Evolutionary conservation across 306 rosid species (phyloP).

Genomic region (Acmispon strigosus): DNA sequence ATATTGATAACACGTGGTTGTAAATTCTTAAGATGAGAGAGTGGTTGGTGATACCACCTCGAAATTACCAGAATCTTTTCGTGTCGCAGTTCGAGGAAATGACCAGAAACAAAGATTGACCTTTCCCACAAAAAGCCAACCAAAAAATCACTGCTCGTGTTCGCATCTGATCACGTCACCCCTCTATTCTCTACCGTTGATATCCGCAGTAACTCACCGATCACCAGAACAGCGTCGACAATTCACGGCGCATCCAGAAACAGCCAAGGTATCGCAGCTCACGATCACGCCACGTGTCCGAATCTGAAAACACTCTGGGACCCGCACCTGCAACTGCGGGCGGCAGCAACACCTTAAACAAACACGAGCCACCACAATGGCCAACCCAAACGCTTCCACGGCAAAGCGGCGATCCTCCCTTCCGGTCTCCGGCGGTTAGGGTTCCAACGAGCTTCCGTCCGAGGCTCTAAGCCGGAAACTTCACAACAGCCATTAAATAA

Average conservation of each 20-base stretch:
- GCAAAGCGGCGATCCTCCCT: background rate
- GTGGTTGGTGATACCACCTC: background rate
- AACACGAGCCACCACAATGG: background rate
- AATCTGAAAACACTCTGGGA: background rate
- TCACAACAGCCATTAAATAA: background rate
- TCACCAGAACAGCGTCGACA: background rate
- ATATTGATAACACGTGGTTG: too few species aligned
- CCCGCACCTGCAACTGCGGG: background rate
- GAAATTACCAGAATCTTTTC: background rate
- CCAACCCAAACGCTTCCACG: slow-evolving; percentile 8
- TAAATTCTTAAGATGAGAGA: too few species aligned
- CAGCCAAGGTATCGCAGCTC: background rate
- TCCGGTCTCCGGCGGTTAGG: slow-evolving; percentile 18
- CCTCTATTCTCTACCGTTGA: background rate
- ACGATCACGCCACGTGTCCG: slow-evolving; percentile 20
- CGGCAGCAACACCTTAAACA: background rate
- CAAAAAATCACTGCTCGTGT: background rate
- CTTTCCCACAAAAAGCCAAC: slow-evolving; percentile 16
- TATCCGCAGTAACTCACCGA: background rate
- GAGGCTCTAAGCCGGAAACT: background rate
- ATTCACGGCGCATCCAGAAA: background rate
- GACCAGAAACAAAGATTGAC: background rate
- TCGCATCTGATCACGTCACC: background rate
- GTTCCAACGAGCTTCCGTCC: background rate
- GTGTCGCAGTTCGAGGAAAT: background rate